Evolutionary conservation across 176 grass and related monocot species (phyloP).

Genomic region (Melocanna baccifera): DNA sequence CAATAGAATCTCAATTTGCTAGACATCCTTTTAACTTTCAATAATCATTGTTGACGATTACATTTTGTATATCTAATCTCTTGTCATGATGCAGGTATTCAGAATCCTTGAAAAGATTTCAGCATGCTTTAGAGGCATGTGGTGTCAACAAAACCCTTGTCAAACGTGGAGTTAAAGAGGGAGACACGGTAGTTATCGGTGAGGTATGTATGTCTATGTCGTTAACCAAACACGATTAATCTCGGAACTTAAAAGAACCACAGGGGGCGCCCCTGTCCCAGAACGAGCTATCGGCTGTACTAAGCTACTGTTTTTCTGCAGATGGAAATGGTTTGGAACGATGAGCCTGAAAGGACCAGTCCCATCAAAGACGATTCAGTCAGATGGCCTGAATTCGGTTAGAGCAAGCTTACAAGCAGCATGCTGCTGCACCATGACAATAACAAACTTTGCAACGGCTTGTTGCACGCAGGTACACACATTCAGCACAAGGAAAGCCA

Average conservation of each 20-base stretch:
- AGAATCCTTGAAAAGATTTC: conserved; percentile 86
- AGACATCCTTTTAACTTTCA: neutral
- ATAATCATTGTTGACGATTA: neutral
- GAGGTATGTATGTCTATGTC: conserved; percentile 54
- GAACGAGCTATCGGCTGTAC: neutral
- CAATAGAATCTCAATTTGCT: neutral
- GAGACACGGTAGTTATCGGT: conserved; percentile 71
- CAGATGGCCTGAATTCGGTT: conserved; percentile 51
- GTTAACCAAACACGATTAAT: neutral
- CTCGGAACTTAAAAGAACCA: neutral
- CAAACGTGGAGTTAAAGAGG: conserved; percentile 85
- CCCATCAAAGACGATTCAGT: conserved; percentile 26
- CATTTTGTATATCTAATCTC: neutral
- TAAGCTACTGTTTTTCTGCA: neutral
- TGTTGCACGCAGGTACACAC: neutral
- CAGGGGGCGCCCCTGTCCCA: neutral
- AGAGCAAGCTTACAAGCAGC: neutral
- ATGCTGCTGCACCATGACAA: neutral
- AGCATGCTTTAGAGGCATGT: conserved; percentile 81
- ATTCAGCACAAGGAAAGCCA: neutral
- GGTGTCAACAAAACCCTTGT: conserved; percentile 79
- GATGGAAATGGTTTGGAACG: conserved; percentile 56
- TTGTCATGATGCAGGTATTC: conserved; percentile 60
- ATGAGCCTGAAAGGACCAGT: conserved; percentile 21
- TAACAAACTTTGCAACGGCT: neutral